These are phyloP conservation scores for Taphrina communis DNA, from an alignment of 1,139 yeast genomes.

Conservation along the genomic window DNA sequence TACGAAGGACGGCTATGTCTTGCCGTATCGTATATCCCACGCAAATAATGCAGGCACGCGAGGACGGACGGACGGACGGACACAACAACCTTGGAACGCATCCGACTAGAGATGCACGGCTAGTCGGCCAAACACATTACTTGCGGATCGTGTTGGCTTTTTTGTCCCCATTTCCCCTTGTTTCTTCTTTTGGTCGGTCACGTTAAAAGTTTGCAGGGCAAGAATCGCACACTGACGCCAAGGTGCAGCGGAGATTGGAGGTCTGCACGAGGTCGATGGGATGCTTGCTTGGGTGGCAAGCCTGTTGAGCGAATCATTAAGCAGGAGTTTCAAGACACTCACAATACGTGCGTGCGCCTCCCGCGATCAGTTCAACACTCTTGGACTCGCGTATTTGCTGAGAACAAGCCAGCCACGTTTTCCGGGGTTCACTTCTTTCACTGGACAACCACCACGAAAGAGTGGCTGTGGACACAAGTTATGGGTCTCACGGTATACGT, in stretches of 20 bases:
- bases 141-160: too few relatives aligned
- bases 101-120: too few relatives aligned
- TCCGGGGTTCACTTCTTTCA: not conserved
- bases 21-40: too few relatives aligned
- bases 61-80: too few relatives aligned
- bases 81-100: too few relatives aligned
- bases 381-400: not conserved
- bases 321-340: slow-evolving; percentile 3
- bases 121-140: too few relatives aligned
- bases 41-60: too few relatives aligned
- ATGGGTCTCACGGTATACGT: slow-evolving; percentile 11
- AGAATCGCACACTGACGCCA: slow-evolving; percentile 11
- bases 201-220: not conserved
- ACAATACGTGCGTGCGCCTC: not conserved
- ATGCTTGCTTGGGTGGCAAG: too few relatives aligned
- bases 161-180: too few relatives aligned
- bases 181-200: too few relatives aligned
- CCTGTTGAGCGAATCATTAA: not conserved
- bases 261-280: too few relatives aligned
- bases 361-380: not conserved
- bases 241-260: slow-evolving; percentile 7
- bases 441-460: not conserved
- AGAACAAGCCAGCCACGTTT: slow-evolving; percentile 15
- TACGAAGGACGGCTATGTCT: too few relatives aligned
- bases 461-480: not conserved